A percentile compares a stretch with the other conserved stretches of the same genome.
These are phyloP conservation scores for Aspergillus brunneoviolaceus DNA, from an alignment of 2,329 filamentous ascomycete genomes.

Conservation along the genomic window DNA sequence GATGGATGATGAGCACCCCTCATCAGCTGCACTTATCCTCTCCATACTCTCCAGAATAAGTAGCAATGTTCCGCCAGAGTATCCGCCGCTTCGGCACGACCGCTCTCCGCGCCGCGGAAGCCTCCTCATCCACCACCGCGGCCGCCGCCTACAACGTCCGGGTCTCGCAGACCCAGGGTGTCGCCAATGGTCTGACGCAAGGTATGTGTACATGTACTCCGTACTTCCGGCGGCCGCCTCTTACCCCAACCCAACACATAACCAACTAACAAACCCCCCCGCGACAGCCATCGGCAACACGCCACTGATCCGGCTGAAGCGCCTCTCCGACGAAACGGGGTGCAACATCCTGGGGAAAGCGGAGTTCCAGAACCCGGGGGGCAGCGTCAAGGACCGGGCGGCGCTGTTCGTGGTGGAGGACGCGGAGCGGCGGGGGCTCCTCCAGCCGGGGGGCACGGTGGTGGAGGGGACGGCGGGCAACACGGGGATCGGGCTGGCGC, in stretches of 20 bases:
- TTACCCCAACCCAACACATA: no score
- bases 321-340: slow-evolving; percentile 83
- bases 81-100: slow-evolving; percentile 67
- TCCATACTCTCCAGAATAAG: slow-evolving; percentile 5
- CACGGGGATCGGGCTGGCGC: slow-evolving; percentile 94
- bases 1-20: no score
- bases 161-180: slow-evolving; percentile 76
- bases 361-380: slow-evolving; percentile 98
- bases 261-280: neutral
- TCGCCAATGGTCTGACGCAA: slow-evolving; percentile 75
- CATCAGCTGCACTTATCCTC: neutral
- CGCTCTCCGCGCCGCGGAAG: slow-evolving; percentile 56
- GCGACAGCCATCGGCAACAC: slow-evolving; percentile 89
- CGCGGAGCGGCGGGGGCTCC: slow-evolving; percentile 81
- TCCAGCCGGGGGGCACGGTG: slow-evolving; percentile 85
- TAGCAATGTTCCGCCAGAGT: slow-evolving; percentile 67
- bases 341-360: slow-evolving; percentile 95
- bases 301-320: slow-evolving; percentile 85
- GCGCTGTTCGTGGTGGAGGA: slow-evolving; percentile 91
- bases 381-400: slow-evolving; percentile 93
- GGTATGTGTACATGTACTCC: slow-evolving; percentile 53
- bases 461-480: slow-evolving; percentile 97
- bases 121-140: slow-evolving; percentile 33
- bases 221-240: neutral
- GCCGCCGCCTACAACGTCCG: slow-evolving; percentile 60